Evolutionary conservation across 2,329 filamentous ascomycete species (phyloP).

Genomic region (Didymella exigua): DNA sequence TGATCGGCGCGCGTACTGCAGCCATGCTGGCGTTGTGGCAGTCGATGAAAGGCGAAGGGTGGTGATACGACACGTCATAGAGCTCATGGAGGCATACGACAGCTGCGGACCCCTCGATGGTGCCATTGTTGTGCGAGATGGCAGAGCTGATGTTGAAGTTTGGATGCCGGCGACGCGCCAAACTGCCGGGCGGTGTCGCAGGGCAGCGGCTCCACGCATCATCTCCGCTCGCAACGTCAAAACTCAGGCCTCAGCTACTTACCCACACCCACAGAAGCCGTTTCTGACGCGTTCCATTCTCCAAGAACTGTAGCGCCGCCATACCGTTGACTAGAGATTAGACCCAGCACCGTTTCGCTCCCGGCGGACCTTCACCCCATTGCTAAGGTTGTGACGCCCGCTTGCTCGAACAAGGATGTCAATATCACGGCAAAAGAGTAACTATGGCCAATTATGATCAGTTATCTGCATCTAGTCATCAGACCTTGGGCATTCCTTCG

Average conservation of each 20-base stretch:
- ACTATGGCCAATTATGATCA: not conserved
- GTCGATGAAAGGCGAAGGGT: not conserved
- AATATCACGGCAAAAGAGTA: not conserved
- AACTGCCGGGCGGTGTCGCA: slow-evolving; percentile 15
- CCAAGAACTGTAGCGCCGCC: not conserved
- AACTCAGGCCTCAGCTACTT: slow-evolving; percentile 9
- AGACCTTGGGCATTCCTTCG: not conserved
- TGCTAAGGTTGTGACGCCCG: not conserved
- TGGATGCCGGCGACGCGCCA: slow-evolving; percentile 11
- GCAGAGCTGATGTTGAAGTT: slow-evolving; percentile 7
- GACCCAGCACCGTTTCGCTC: not conserved
- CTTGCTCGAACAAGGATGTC: not conserved
- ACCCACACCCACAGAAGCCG: not conserved
- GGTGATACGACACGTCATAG: not conserved
- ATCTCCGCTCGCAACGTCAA: slow-evolving; percentile 8
- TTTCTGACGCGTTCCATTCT: not conserved
- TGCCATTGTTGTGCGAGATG: slow-evolving; percentile 23
- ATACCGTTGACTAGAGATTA: not conserved
- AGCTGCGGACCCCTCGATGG: slow-evolving; percentile 23
- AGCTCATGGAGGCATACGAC: not conserved
- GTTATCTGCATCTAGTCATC: not conserved
- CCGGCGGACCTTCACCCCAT: not conserved
- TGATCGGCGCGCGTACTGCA: not conserved
- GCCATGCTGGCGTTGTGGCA: not conserved
- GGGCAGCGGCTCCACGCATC: slow-evolving; percentile 6